Evolutionary conservation across 2,329 filamentous ascomycete genomes (phyloP), one percentile per base, ranked within the genome.

Genomic region (Fusarium sp.): DNA sequence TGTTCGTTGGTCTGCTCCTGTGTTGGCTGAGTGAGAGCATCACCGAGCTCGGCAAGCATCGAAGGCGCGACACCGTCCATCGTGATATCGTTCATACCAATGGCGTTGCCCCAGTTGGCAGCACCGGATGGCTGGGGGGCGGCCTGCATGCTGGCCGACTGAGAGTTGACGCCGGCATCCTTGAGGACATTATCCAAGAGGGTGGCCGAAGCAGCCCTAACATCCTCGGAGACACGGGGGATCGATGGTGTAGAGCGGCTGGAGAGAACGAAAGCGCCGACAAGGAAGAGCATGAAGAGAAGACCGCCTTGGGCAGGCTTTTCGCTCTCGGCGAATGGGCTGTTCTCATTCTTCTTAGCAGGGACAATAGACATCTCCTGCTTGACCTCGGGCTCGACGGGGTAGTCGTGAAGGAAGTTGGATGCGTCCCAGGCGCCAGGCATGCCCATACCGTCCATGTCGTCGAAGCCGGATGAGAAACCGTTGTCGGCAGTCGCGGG

Each of bases 261-360:
- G 32, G 95, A 97, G 65, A 96, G 91, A 73, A 98, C 94, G 77
- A 97, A 97, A 53, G 96, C 96, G 76, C 96, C 96, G 69, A 97
- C 94, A 55, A 99, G 91, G 76, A 99, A 92, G 72, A 97, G 92
- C 93, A 97, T 97, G 80, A 95, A 91, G 78, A 98, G 86, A 74
- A 98, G 82, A 74, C 93, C 88, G 51, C 93, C 92, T 74, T 94
- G 92, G 71, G 93, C 90, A 61, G 87, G 82, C 81, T 90, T 90
- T 66, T 91, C 88, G 61, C 80, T 78, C 41, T 88, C 85, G 72
- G 77, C 76, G 50, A 84, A 78, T 56, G 70, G 44, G 39, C 66
- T 70, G 40, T 66, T 70, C 48, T 79, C 77, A 46, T 56, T 68
- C 80, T 89, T 87, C 83, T 87, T 88, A 74, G 80, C 73, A 15